Evolutionary conservation across 2,329 filamentous ascomycete genomes (phyloP).

Genomic region (Trichoderma pleuroti): DNA sequence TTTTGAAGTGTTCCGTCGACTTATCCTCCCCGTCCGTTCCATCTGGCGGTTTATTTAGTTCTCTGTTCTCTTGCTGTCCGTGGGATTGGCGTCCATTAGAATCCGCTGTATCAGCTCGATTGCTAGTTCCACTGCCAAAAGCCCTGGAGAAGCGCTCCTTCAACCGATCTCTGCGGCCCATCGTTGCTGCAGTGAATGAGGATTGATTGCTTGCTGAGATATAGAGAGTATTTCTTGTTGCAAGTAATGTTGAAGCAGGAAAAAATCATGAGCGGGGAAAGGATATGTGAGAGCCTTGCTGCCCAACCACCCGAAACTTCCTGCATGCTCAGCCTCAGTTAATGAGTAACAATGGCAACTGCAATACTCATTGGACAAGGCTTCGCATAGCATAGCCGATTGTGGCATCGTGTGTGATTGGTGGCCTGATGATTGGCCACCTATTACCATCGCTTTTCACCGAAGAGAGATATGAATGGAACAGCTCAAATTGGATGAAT

Average conservation of each 20-base stretch:
- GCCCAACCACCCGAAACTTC: background rate
- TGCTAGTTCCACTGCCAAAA: background rate
- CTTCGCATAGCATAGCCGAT: fast-evolving
- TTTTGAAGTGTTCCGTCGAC: background rate
- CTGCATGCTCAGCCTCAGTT: background rate
- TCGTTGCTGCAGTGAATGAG: background rate
- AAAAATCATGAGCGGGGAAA: background rate
- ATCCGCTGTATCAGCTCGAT: background rate
- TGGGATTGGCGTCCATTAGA: background rate
- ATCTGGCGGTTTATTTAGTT: background rate
- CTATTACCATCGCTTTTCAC: fast-evolving
- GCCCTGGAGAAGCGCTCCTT: background rate
- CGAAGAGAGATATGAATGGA: background rate
- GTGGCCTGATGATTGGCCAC: background rate
- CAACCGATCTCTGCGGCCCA: background rate
- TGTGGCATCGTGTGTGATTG: background rate
- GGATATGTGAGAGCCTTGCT: background rate
- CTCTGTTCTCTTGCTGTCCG: background rate
- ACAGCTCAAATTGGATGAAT: background rate
- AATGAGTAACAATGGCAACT: background rate
- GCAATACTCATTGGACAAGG: background rate
- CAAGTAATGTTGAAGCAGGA: background rate
- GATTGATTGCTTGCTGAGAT: background rate
- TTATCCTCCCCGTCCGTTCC: background rate
- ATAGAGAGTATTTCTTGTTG: background rate